Percentiles rank a stretch among this genome's conserved stretches.
phyloP scores from a whole-genome alignment of 1,139 yeast genomes.

The Schizosaccharomyces versatilis region DNA sequence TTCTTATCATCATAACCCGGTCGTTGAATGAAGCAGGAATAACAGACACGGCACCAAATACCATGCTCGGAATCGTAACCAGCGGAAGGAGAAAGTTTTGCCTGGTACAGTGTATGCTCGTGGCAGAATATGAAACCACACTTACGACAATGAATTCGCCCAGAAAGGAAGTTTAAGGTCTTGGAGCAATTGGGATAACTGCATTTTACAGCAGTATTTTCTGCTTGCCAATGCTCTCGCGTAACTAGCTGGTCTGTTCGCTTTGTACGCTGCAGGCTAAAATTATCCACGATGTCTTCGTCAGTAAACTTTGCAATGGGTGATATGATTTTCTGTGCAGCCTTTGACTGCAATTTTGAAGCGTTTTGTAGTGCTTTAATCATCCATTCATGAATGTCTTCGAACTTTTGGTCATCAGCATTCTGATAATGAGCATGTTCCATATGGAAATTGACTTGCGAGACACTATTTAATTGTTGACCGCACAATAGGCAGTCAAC shows the following conservation, averaged over 20 bases:
- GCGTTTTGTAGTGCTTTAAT: not conserved
- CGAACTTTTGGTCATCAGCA: too few species aligned
- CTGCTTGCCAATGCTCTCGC: slow-evolving; percentile 43
- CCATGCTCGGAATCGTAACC: slow-evolving; percentile 30
- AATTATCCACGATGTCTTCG: slow-evolving; percentile 4
- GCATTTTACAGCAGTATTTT: slow-evolving; percentile 20
- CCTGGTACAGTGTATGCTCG: slow-evolving; percentile 34
- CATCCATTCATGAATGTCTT: not conserved
- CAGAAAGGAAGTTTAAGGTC: slow-evolving; percentile 11
- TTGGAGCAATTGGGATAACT: slow-evolving; percentile 17
- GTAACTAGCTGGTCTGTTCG: slow-evolving; percentile 21
- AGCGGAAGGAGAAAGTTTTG: slow-evolving; percentile 28
- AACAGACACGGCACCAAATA: slow-evolving; percentile 50
- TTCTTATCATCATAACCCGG: slow-evolving; percentile 31
- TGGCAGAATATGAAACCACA: slow-evolving; percentile 59
- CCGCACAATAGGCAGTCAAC: slow-evolving; percentile 30
- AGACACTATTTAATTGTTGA: too few species aligned
- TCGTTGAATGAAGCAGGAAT: slow-evolving; percentile 32
- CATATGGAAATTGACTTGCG: too few species aligned
- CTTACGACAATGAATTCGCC: slow-evolving; percentile 20
- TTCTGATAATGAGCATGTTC: too few species aligned
- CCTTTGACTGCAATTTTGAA: not conserved
- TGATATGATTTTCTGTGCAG: slow-evolving; percentile 1
- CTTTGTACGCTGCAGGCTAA: slow-evolving; percentile 5
- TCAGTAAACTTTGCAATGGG: slow-evolving; percentile 5